phyloP scores from a whole-genome alignment of 1,284 basidiomycete genomes.

The Phylloporus sp. region DNA sequence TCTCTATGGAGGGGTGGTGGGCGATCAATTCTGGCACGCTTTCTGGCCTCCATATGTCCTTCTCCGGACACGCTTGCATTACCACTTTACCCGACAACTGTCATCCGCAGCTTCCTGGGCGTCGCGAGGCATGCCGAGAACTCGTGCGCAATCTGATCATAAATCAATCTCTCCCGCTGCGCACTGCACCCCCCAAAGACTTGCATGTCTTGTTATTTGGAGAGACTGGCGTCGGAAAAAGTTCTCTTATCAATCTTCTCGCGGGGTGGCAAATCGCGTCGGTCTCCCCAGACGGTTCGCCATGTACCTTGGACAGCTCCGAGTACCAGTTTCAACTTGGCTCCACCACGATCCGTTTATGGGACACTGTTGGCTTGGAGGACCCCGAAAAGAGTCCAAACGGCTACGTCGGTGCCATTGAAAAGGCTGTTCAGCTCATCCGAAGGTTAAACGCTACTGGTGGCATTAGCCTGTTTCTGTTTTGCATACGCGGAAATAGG shows the following conservation, averaged over 20 bases:
- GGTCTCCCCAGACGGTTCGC: too few species aligned
- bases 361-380: slow-evolving; percentile 42
- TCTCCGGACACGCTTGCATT: too few species aligned
- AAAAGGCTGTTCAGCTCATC: slow-evolving; percentile 39
- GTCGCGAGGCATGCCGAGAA: slow-evolving; percentile 23
- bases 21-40: too few species aligned
- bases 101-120: slow-evolving; percentile 13
- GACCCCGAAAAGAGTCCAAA: slow-evolving; percentile 27
- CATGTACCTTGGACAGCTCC: too few species aligned
- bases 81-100: too few species aligned
- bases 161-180: slow-evolving; percentile 22
- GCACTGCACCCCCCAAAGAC: slow-evolving; percentile 31
- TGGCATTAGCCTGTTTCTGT: too few species aligned
- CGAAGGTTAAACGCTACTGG: slow-evolving; percentile 14
- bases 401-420: slow-evolving; percentile 35
- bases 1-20: too few species aligned
- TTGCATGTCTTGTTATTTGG: slow-evolving; percentile 39
- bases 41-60: too few species aligned
- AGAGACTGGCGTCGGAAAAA: slow-evolving; percentile 44
- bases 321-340: slow-evolving; percentile 37
- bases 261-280: slow-evolving; percentile 21
- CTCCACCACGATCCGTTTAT: slow-evolving; percentile 32
- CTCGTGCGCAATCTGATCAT: slow-evolving; percentile 29
- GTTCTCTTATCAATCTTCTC: slow-evolving; percentile 42
- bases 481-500: slow-evolving; percentile 2